Evolutionary conservation across 2,329 filamentous ascomycete genomes (phyloP).

Genomic region (Chaetomiaceae sp.): DNA sequence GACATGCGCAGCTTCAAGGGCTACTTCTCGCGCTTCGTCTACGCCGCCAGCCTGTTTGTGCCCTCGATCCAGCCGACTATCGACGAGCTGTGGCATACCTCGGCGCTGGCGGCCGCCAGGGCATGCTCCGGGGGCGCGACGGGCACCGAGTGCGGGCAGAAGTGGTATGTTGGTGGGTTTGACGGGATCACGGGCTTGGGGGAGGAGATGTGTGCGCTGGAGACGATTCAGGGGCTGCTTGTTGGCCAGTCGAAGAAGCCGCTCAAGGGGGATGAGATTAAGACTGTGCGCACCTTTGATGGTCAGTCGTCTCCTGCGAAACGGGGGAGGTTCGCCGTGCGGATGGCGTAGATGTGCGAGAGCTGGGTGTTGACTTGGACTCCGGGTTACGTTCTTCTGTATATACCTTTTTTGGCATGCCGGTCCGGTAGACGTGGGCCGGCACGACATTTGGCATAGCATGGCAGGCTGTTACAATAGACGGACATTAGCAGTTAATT

Average conservation of each 20-base stretch:
- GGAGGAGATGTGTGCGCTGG: constrained; percentile 61
- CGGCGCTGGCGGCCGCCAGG: constrained; percentile 51
- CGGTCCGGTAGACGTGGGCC: background rate
- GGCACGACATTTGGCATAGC: constrained; percentile 15
- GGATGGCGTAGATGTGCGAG: background rate
- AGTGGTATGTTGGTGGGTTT: constrained; percentile 56
- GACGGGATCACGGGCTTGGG: constrained; percentile 55
- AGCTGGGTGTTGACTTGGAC: background rate
- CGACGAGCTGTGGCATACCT: constrained; percentile 44
- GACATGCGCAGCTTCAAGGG: constrained; percentile 68
- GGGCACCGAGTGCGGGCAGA: constrained; percentile 54
- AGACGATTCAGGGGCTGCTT: constrained; percentile 58
- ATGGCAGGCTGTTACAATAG: constrained; percentile 9
- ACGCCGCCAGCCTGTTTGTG: constrained; percentile 52
- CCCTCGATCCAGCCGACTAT: constrained; percentile 49
- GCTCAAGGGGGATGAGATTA: constrained; percentile 44
- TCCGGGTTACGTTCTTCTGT: constrained; percentile 10
- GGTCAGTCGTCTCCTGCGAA: background rate
- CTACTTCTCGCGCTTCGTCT: constrained; percentile 62
- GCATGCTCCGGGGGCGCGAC: constrained; percentile 53
- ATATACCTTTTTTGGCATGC: constrained; percentile 9
- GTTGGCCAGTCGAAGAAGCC: constrained; percentile 41
- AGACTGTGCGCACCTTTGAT: constrained; percentile 36
- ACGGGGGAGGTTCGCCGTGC: constrained; percentile 2
- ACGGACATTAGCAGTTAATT: constrained; percentile 4